A percentile compares a stretch with the other conserved stretches of the same genome.
Conservation (phyloP, 306 rosid genomes). For the Lithocarpus polystachyus region DNA sequence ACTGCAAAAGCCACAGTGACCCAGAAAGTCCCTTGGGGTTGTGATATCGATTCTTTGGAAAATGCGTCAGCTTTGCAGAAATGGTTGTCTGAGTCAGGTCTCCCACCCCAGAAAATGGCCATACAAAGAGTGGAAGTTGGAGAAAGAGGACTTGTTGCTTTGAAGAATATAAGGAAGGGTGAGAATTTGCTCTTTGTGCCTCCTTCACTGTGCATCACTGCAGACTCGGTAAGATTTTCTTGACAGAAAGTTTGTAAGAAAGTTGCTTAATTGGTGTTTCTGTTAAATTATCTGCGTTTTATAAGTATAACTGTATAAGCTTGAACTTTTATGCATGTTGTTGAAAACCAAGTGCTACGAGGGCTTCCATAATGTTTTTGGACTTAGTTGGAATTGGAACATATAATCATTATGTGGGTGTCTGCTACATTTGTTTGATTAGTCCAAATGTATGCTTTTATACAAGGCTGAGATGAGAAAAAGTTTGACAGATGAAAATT, state of each 20-base stretch:
- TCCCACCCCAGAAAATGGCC: slow-evolving; percentile 90
- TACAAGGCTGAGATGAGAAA: background rate
- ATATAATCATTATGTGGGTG: background rate
- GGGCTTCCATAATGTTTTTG: background rate
- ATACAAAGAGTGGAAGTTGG: slow-evolving; percentile 79
- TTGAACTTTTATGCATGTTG: background rate
- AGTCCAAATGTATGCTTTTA: background rate
- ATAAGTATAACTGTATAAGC: background rate
- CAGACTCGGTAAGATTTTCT: slow-evolving; percentile 55
- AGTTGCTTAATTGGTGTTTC: background rate
- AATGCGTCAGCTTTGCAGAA: slow-evolving; percentile 69
- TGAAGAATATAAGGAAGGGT: slow-evolving; percentile 84
- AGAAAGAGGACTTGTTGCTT: slow-evolving; percentile 90
- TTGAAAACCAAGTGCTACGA: background rate
- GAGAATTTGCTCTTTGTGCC: slow-evolving; percentile 94
- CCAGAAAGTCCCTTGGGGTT: slow-evolving; percentile 73
- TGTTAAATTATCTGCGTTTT: background rate
- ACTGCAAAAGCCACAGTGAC: slow-evolving; percentile 15
- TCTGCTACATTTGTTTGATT: background rate
- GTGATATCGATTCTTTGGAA: slow-evolving; percentile 76
- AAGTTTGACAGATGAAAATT: background rate
- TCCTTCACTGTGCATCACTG: slow-evolving; percentile 66
- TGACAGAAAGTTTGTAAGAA: background rate
- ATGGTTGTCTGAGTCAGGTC: slow-evolving; percentile 79
- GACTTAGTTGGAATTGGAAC: background rate